A percentile compares a stretch with the other conserved stretches of the same genome.
Evolutionary conservation across 2,329 filamentous ascomycete species (phyloP).

Genomic region (Colletotrichum truncatum): DNA sequence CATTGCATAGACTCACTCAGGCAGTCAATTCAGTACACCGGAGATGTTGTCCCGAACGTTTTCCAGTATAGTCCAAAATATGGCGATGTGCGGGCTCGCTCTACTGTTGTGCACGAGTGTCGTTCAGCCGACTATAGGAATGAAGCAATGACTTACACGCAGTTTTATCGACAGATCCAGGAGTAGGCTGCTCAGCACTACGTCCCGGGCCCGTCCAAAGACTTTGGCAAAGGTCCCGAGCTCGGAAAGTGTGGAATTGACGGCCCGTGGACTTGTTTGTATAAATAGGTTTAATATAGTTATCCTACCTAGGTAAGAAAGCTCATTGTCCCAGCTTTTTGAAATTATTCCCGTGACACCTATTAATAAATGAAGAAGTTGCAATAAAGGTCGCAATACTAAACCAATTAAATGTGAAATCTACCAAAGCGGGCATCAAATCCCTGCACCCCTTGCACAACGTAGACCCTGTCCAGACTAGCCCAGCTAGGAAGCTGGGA

Average conservation of each 20-base stretch:
- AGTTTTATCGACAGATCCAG: background rate
- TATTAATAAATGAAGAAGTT: background rate
- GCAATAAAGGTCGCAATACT: background rate
- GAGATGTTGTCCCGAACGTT: background rate
- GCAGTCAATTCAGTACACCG: background rate
- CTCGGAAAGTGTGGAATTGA: background rate
- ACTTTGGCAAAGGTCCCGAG: background rate
- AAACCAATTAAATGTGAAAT: background rate
- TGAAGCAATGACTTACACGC: background rate
- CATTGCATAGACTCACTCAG: background rate
- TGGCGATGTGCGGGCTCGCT: background rate
- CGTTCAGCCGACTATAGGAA: background rate
- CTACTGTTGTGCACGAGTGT: background rate
- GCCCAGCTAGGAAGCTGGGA: background rate
- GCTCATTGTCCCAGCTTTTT: background rate
- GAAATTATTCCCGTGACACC: background rate
- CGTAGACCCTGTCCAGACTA: background rate
- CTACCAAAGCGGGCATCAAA: background rate
- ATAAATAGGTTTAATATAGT: background rate
- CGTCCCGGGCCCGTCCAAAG: background rate
- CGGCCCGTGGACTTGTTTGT: background rate
- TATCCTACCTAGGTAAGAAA: background rate
- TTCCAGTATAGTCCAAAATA: background rate
- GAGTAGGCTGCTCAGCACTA: background rate
- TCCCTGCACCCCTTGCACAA: background rate